These are phyloP conservation scores for Acanthamoeba castellanii DNA, from an alignment of 208 protist species.

Conservation along the genomic window DNA sequence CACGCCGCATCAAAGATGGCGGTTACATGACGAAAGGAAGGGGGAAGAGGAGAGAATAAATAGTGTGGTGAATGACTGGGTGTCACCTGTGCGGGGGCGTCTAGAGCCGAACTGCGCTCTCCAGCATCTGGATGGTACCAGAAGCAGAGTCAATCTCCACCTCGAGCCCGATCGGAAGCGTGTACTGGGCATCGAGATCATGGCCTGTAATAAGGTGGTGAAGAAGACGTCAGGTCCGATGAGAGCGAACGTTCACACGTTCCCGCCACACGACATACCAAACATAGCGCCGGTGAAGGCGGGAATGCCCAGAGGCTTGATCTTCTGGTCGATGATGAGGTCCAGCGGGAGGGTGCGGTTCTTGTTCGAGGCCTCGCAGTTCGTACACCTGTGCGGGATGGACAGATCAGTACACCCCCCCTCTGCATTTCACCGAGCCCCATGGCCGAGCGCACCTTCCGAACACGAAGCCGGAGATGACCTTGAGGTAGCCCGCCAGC, in stretches of 20 bases:
- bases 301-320: slow-evolving; percentile 65
- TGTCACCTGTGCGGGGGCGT: too few species aligned
- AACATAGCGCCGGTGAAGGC: slow-evolving; percentile 64
- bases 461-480: slow-evolving; percentile 68
- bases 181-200: slow-evolving; percentile 62
- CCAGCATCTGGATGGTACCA: slow-evolving; percentile 19
- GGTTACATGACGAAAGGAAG: too few species aligned
- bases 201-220: background rate
- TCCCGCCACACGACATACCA: slow-evolving; percentile 25
- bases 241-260: background rate
- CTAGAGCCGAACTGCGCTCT: background rate
- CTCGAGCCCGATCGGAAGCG: slow-evolving; percentile 53
- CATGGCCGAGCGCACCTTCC: background rate
- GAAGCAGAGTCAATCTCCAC: slow-evolving; percentile 48
- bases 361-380: slow-evolving; percentile 46
- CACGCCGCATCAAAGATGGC: too few species aligned
- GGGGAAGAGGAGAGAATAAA: too few species aligned
- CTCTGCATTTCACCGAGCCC: background rate
- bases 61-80: too few species aligned
- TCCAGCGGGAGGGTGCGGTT: slow-evolving; percentile 47
- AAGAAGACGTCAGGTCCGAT: background rate
- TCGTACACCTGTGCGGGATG: slow-evolving; percentile 28
- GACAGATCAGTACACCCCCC: background rate
- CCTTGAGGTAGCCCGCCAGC: slow-evolving; percentile 16
- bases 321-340: slow-evolving; percentile 52